These are phyloP conservation scores for Pouteria campechiana DNA, from an alignment of 179 eudicot species.

Conservation along the genomic window DNA sequence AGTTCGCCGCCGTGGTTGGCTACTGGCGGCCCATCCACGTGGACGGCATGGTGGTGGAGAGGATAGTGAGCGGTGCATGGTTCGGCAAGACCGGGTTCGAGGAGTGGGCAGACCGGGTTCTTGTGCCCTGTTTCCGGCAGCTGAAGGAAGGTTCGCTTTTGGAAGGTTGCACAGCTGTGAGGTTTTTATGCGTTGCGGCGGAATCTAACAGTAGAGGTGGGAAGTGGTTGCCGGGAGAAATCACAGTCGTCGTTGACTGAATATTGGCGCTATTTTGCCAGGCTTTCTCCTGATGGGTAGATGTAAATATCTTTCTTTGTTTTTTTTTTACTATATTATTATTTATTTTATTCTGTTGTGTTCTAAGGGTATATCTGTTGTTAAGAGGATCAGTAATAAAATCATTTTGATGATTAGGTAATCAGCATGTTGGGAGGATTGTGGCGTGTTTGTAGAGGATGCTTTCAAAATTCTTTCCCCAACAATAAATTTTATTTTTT, in stretches of 20 bases:
- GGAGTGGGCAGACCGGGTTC: slow-evolving; percentile 46
- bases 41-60: slow-evolving; percentile 56
- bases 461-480: too few relatives aligned
- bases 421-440: too few relatives aligned
- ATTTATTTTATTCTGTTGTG: too few relatives aligned
- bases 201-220: slow-evolving; percentile 22
- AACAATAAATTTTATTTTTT: too few relatives aligned
- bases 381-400: too few relatives aligned
- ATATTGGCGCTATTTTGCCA: too few relatives aligned
- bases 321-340: too few relatives aligned
- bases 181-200: slow-evolving; percentile 39
- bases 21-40: slow-evolving; percentile 30
- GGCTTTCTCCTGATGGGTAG: too few relatives aligned
- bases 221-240: slow-evolving; percentile 62
- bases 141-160: slow-evolving; percentile 27
- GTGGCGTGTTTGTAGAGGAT: too few relatives aligned
- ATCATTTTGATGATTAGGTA: too few relatives aligned
- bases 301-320: too few relatives aligned
- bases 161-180: slow-evolving; percentile 19
- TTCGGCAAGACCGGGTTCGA: slow-evolving; percentile 50
- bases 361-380: too few relatives aligned
- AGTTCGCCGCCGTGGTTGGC: slow-evolving; percentile 24
- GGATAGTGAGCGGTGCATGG: slow-evolving; percentile 63
- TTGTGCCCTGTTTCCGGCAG: slow-evolving; percentile 54
- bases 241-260: slow-evolving; percentile 20